Percentiles rank a stretch among this genome's conserved stretches.
phyloP scores from a whole-genome alignment of 192 early-diverging fungal species.

The Chytriomyces hyalinus region DNA sequence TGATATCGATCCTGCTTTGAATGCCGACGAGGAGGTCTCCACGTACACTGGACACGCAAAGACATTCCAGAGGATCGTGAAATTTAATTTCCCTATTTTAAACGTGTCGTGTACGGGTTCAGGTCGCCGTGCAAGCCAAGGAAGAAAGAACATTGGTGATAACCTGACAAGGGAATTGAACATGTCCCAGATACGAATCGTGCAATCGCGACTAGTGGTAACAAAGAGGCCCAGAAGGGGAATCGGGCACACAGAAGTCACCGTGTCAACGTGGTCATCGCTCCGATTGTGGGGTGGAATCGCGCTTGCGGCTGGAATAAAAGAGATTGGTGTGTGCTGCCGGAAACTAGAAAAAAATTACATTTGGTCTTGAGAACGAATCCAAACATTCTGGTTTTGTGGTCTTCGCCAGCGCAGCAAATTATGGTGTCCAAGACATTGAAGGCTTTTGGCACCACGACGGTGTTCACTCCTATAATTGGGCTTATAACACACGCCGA shows the following conservation, averaged over 20 bases:
- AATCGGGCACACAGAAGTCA: conserved; percentile 45
- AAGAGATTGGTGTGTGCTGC: not conserved
- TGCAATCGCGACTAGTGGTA: conserved; percentile 42
- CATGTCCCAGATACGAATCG: conserved; percentile 51
- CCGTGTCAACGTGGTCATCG: conserved; percentile 53
- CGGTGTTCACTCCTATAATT: conserved; percentile 46
- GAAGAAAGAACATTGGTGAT: not conserved
- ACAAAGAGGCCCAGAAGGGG: conserved; percentile 43
- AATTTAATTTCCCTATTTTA: conserved; percentile 51
- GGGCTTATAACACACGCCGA: conserved; percentile 34
- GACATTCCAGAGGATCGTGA: conserved; percentile 45
- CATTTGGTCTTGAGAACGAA: conserved; percentile 40
- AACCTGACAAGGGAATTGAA: conserved; percentile 50
- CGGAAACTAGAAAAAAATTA: conserved; percentile 11
- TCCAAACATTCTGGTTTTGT: conserved; percentile 47
- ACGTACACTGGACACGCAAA: conserved; percentile 41
- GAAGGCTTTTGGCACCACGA: conserved; percentile 43
- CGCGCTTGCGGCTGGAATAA: conserved; percentile 42
- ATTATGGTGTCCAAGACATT: conserved; percentile 41
- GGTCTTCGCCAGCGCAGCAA: conserved; percentile 47
- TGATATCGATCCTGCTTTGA: conserved; percentile 51
- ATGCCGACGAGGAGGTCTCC: conserved; percentile 53
- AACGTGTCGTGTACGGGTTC: not conserved
- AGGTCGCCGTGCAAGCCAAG: not conserved
- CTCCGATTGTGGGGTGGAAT: conserved; percentile 42